These are phyloP conservation scores for Hericium erinaceus DNA, from an alignment of 768 basidiomycete genomes.

Conservation along the genomic window DNA sequence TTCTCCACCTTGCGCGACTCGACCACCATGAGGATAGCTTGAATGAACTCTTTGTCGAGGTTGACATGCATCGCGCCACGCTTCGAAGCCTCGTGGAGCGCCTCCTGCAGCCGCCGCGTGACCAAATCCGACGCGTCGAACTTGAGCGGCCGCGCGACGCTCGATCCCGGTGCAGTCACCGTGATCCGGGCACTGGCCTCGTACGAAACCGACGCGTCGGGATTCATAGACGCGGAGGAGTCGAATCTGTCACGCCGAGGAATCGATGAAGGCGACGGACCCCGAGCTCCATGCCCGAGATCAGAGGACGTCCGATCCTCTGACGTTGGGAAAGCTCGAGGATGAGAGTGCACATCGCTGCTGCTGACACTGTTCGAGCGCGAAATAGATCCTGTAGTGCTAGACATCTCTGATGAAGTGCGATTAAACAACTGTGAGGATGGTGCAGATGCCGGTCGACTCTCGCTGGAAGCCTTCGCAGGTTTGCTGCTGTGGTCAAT, in stretches of 20 bases:
- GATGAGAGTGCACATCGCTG: background rate
- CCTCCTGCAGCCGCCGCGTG: conserved; percentile 47
- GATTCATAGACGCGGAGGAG: conserved; percentile 18
- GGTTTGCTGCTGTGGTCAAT: background rate
- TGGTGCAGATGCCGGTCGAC: background rate
- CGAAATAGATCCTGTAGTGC: background rate
- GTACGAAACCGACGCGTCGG: conserved; percentile 5
- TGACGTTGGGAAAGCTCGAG: background rate
- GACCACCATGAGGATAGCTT: conserved; percentile 56
- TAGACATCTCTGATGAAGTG: background rate
- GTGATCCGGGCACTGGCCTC: conserved; percentile 29
- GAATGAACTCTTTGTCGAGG: conserved; percentile 67
- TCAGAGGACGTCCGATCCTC: background rate
- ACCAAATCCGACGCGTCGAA: conserved; percentile 38
- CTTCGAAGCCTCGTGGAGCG: conserved; percentile 48
- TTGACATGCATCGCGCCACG: conserved; percentile 52
- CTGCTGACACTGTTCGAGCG: background rate
- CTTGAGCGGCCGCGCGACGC: conserved; percentile 18
- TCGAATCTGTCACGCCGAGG: conserved; percentile 18
- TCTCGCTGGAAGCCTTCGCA: background rate
- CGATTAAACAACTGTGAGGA: background rate
- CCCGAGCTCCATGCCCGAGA: background rate
- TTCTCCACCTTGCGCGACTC: conserved; percentile 56
- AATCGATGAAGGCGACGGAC: background rate
- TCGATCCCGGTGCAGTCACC: conserved; percentile 33